Evolutionary conservation across 192 early-diverging fungal genomes (phyloP).

Genomic region (Tieghemiomyces parasiticus): DNA sequence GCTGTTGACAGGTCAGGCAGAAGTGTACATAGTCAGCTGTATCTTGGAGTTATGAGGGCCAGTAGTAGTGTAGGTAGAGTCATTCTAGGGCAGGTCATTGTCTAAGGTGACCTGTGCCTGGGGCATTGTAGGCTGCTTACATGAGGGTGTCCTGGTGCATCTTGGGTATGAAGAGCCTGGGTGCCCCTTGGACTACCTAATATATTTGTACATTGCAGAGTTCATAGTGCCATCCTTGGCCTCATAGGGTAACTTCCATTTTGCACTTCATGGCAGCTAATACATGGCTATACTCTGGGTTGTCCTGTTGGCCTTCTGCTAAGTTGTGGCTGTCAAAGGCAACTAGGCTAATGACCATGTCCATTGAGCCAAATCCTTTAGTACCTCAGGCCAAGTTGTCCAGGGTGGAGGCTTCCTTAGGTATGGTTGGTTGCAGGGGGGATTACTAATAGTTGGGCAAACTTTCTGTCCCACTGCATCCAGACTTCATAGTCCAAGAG

Average conservation of each 20-base stretch:
- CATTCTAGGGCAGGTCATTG: neutral
- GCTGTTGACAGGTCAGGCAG: neutral
- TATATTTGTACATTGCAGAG: neutral
- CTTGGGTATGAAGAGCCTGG: neutral
- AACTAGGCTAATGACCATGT: neutral
- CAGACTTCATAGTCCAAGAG: neutral
- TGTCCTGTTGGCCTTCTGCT: neutral
- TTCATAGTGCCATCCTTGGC: neutral
- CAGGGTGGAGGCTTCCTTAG: neutral
- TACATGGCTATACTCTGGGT: neutral
- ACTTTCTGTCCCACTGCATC: neutral
- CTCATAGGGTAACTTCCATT: neutral
- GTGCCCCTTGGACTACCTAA: neutral
- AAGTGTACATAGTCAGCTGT: neutral
- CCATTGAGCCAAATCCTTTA: neutral
- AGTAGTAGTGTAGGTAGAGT: neutral
- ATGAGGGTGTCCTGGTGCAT: neutral
- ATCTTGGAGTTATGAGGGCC: neutral
- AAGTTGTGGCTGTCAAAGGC: neutral
- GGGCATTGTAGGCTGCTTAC: neutral
- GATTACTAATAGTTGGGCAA: neutral
- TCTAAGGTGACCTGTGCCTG: neutral
- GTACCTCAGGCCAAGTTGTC: neutral
- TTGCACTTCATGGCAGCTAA: neutral
- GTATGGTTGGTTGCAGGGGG: neutral